Evolutionary conservation across 2,329 filamentous ascomycete genomes (phyloP).

Genomic region (Chaetoscypha palmicola): DNA sequence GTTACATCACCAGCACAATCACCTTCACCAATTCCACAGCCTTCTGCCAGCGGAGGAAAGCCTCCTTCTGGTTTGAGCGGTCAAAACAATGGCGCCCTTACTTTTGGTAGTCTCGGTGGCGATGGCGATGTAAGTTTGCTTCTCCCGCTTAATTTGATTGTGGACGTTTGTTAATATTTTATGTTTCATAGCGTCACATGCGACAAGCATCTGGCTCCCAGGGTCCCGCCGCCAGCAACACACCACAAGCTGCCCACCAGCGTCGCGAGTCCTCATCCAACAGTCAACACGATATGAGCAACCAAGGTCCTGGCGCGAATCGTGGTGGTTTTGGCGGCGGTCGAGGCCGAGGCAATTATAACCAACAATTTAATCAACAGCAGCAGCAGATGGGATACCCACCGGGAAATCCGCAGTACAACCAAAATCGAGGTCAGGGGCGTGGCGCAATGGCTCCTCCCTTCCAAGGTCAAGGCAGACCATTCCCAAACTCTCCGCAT

Average conservation of each 20-base stretch:
- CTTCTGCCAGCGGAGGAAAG: constrained; percentile 70
- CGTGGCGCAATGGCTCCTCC: constrained; percentile 42
- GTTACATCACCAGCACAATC: constrained; percentile 80
- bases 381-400: constrained; percentile 49
- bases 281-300: constrained; percentile 65
- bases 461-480: constrained; percentile 39
- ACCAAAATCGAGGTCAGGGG: constrained; percentile 35
- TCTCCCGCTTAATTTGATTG: constrained; percentile 19
- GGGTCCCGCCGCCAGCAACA: constrained; percentile 53
- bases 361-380: constrained; percentile 37
- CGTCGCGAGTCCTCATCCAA: constrained; percentile 78
- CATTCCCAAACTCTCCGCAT: constrained; percentile 49
- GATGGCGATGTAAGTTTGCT: constrained; percentile 67
- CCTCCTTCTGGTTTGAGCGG: constrained; percentile 71
- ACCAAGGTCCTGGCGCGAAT: constrained; percentile 43
- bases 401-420: constrained; percentile 33
- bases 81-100: constrained; percentile 57
- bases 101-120: constrained; percentile 75
- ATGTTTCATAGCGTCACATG: constrained; percentile 52
- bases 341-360: constrained; percentile 52
- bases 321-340: constrained; percentile 50
- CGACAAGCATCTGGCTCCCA: constrained; percentile 59
- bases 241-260: constrained; percentile 58
- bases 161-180: constrained; percentile 26
- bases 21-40: constrained; percentile 88